Base-by-base conservation (phyloP, 805 yeast species). In the Schwanniomyces pseudopolymorphus region DNA sequence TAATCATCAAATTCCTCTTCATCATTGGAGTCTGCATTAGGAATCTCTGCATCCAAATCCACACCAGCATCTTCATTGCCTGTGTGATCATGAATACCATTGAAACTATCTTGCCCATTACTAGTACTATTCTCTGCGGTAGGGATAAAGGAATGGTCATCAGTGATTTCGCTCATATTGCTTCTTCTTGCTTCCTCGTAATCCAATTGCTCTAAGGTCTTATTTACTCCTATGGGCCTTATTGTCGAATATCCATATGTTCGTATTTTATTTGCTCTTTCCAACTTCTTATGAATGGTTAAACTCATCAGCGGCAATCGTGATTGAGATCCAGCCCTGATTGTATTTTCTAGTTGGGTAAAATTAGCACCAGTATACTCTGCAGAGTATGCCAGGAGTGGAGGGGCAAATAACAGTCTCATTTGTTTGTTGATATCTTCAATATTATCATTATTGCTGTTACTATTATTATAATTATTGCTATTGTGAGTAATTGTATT, bases 381-480 rank as follows among this genome's bases (percentile, higher is more conserved):
- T 3, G 83, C 71, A 0, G 81, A 72, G 53, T 80, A 81, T 2
- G 83, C 79, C 16, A 79, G 72, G 19, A 81, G 58, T 7, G 85
- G 82, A 2, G 84, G 84, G 1, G 80, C 80, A 49, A 61, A 69
- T 31, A 57, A 48, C 42, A 50, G 59, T 10, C 57, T 52, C n/a
- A 60, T 55, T 31, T 56, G 53, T 26, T 50, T 37, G 33, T 61
- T 28, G 44, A 58, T 55, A n/a, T 57, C 57, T 40, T 56, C 60
- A 17, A 48, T 39, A 35, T 52, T 47, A 22, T 52, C 47, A 17
- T 50, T 22, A 16, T 42, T 44, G 25, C 35, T 41, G 21, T 36
- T 39, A 16, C 13, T 38, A 24, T 42, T 14, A 25, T 13, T 13
- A 45, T n/a, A n/a, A n/a, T 31, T 26, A 35, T 33, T 22, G 39